phyloP scores from a whole-genome alignment of 306 rosid species.

The Pachyrhizus erosus region DNA sequence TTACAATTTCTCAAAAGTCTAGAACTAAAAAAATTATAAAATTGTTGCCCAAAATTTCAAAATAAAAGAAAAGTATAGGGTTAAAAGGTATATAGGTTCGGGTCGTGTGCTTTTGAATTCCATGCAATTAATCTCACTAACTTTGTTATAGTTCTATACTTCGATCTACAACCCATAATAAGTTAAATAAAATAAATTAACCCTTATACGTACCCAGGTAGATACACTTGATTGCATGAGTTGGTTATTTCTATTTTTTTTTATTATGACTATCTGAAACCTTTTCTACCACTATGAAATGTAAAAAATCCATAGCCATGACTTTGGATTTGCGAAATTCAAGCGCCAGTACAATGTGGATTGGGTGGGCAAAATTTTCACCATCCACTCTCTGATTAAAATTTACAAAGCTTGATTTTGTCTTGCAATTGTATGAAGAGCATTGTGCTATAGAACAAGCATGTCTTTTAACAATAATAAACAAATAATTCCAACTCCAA shows the following conservation, averaged over 20 bases:
- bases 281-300: not conserved
- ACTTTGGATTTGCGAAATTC: not conserved
- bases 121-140: not conserved
- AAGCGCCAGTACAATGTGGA: not conserved
- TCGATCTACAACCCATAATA: not conserved
- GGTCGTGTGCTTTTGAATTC: too few relatives aligned
- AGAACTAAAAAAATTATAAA: too few relatives aligned
- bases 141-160: too few relatives aligned
- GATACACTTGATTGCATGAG: not conserved
- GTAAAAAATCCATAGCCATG: not conserved
- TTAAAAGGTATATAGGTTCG: too few relatives aligned
- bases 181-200: not conserved
- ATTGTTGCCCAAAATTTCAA: too few relatives aligned
- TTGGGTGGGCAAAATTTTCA: not conserved
- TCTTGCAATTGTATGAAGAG: not conserved
- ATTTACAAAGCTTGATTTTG: not conserved
- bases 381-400: not conserved
- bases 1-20: too few relatives aligned
- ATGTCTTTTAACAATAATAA: not conserved
- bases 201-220: not conserved
- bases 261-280: not conserved
- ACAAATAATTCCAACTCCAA: conserved; percentile 11
- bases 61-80: too few relatives aligned
- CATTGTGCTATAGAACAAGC: not conserved
- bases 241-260: not conserved